A percentile compares a stretch with the other conserved stretches of the same genome.
phyloP scores from a whole-genome alignment of 108 stramenopile species.

The Cyclotella choctawhatcheeana region DNA sequence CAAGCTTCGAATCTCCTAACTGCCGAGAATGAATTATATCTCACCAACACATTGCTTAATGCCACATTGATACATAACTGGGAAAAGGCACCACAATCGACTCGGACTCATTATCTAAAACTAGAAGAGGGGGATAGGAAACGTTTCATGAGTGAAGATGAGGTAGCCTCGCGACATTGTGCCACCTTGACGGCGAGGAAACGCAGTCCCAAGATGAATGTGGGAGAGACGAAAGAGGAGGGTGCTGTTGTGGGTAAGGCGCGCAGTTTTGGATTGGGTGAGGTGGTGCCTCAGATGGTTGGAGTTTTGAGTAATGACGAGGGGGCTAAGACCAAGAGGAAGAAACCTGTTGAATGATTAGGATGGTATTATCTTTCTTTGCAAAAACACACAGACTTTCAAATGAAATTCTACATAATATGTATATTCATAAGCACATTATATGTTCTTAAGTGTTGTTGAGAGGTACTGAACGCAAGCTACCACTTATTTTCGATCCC shows the following conservation, averaged over 20 bases:
- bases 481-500: no score
- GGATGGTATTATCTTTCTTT: no score
- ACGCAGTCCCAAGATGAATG: slow-evolving; percentile 47
- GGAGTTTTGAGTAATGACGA: not conserved
- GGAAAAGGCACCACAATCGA: slow-evolving; percentile 60
- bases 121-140: slow-evolving; percentile 83
- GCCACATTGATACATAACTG: slow-evolving; percentile 70
- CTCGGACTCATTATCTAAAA: slow-evolving; percentile 57
- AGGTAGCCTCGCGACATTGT: slow-evolving; percentile 90
- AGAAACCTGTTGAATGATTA: no score
- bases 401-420: no score
- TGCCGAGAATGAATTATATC: slow-evolving; percentile 54
- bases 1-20: slow-evolving; percentile 20
- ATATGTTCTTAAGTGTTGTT: no score
- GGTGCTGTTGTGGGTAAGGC: not conserved
- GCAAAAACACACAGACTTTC: no score
- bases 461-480: no score
- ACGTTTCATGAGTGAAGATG: slow-evolving; percentile 87
- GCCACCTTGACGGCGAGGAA: slow-evolving; percentile 81
- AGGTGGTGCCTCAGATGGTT: slow-evolving; percentile 12
- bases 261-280: slow-evolving; percentile 7
- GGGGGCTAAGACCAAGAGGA: not conserved
- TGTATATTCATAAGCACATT: no score
- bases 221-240: not conserved
- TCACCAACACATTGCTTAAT: slow-evolving; percentile 78